Conservation (phyloP, 2,329 filamentous ascomycete species). For the Xylaria multiplex region DNA sequence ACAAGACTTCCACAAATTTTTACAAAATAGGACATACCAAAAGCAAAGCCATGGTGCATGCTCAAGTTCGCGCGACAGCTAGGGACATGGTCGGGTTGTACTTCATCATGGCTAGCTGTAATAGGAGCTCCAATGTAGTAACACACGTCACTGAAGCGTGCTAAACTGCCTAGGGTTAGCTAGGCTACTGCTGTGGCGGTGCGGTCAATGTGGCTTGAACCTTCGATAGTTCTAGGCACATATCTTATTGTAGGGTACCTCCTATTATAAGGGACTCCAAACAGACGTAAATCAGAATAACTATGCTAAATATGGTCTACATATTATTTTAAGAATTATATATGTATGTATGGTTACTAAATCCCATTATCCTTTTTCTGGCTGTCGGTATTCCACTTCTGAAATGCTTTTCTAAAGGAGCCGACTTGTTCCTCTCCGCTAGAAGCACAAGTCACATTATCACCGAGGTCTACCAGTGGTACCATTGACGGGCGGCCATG, state of each 20-base stretch:
- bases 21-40: slow-evolving; percentile 41
- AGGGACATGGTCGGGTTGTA: slow-evolving; percentile 33
- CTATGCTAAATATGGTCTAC: too few species aligned
- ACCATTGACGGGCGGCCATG: slow-evolving; percentile 78
- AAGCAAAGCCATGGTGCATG: slow-evolving; percentile 49
- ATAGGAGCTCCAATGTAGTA: slow-evolving; percentile 12
- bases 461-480: slow-evolving; percentile 65
- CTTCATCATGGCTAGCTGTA: slow-evolving; percentile 33
- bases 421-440: slow-evolving; percentile 19
- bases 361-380: not conserved
- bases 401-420: slow-evolving; percentile 43
- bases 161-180: slow-evolving; percentile 12
- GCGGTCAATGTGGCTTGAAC: slow-evolving; percentile 9
- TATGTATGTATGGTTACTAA: not conserved
- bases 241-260: too few species aligned
- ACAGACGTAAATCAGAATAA: too few species aligned
- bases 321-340: slow-evolving; percentile 4
- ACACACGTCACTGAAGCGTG: slow-evolving; percentile 44
- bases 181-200: slow-evolving; percentile 21
- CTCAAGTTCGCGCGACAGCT: slow-evolving; percentile 38
- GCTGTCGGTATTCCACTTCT: slow-evolving; percentile 38
- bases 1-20: too few species aligned
- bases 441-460: slow-evolving; percentile 17
- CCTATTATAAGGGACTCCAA: too few species aligned
- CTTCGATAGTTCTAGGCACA: too few species aligned